phyloP scores from a whole-genome alignment of 169 alveolate genomes.

The Eimeria sp. region DNA sequence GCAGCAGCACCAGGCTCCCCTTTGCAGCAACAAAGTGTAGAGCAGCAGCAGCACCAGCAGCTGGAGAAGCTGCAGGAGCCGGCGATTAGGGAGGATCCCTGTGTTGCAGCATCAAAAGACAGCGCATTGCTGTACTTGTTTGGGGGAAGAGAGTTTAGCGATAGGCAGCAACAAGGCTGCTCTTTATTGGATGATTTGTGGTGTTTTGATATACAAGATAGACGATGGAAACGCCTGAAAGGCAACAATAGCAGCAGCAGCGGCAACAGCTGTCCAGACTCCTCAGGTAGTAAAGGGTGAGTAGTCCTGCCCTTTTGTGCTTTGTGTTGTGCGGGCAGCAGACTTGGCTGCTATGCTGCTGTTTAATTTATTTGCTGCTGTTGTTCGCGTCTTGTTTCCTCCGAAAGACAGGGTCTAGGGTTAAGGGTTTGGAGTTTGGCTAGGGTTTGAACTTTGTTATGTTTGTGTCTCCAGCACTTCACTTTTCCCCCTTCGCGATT shows the following conservation, averaged over 20 bases:
- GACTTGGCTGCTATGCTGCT: neutral
- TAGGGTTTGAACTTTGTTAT: neutral
- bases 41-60: conserved; percentile 1
- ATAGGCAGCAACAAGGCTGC: too few species aligned
- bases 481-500: neutral
- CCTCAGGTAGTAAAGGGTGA: neutral
- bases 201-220: neutral
- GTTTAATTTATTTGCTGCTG: neutral
- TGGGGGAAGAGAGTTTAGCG: neutral
- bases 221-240: neutral
- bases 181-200: neutral
- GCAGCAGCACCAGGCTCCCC: neutral
- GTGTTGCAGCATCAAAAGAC: neutral
- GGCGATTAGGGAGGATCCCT: neutral
- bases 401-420: too few species aligned
- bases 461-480: neutral
- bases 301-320: neutral
- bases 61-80: neutral
- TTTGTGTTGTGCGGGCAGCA: too few species aligned
- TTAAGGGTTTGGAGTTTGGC: too few species aligned
- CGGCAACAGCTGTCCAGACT: neutral
- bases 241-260: too few species aligned
- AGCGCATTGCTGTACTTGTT: neutral
- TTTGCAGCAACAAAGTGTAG: neutral
- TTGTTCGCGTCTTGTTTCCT: too few species aligned